These are phyloP conservation scores for Russula compacta DNA, from an alignment of 768 basidiomycete species.

Conservation along the genomic window DNA sequence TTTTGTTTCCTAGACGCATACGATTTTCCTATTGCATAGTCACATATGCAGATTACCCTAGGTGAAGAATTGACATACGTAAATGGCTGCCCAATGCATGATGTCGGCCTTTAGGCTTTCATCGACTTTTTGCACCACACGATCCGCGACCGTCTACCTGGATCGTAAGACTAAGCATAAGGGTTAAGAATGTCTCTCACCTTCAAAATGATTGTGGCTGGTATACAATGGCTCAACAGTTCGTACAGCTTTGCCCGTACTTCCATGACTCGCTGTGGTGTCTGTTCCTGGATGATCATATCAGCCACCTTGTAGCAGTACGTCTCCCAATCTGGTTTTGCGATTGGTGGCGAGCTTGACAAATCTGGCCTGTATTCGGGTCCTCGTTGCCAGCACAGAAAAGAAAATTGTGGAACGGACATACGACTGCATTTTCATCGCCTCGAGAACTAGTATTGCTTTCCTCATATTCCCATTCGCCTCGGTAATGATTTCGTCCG, in stretches of 20 bases:
- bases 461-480: constrained; percentile 89
- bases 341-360: constrained; percentile 67
- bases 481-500: constrained; percentile 67
- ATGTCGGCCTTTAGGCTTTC: constrained; percentile 86
- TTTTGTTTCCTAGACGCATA: constrained; percentile 88
- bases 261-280: constrained; percentile 82
- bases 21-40: constrained; percentile 63
- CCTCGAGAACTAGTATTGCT: constrained; percentile 89
- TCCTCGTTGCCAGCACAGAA: not conserved
- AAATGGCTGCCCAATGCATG: constrained; percentile 97
- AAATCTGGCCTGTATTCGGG: constrained; percentile 59
- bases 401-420: constrained; percentile 24
- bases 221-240: constrained; percentile 93
- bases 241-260: constrained; percentile 92
- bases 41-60: not conserved
- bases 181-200: constrained; percentile 33
- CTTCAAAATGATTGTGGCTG: constrained; percentile 85
- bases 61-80: constrained; percentile 43
- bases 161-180: not conserved
- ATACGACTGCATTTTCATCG: constrained; percentile 93
- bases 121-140: constrained; percentile 80
- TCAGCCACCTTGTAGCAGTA: constrained; percentile 92
- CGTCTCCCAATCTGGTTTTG: constrained; percentile 99
- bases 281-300: constrained; percentile 82
- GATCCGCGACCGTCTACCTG: constrained; percentile 78